Evolutionary conservation across 768 basidiomycete species (phyloP).

Genomic region (Panaeolus papilionaceus): DNA sequence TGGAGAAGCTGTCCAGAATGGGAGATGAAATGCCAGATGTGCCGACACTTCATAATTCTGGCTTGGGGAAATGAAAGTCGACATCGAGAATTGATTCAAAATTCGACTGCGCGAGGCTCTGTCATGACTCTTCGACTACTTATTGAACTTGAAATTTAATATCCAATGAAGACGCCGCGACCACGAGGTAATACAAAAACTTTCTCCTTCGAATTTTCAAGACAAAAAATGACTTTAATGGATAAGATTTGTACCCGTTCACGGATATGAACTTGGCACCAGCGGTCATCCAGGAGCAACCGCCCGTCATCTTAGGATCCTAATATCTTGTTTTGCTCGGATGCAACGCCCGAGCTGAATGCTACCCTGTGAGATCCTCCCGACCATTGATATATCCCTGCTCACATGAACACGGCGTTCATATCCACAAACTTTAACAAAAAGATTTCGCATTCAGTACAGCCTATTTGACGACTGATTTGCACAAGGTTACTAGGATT

Average conservation of each 20-base stretch:
- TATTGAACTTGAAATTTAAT: not conserved
- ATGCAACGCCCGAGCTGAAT: not conserved
- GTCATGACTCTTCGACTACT: too few relatives aligned
- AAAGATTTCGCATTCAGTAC: too few relatives aligned
- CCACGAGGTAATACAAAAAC: not conserved
- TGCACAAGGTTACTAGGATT: too few relatives aligned
- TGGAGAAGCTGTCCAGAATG: not conserved
- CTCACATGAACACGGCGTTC: not conserved
- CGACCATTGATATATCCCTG: too few relatives aligned
- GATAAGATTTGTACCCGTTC: slow-evolving; percentile 1
- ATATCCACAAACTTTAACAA: too few relatives aligned
- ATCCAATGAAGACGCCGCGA: not conserved
- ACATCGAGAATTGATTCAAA: too few relatives aligned
- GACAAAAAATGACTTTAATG: not conserved
- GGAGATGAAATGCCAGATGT: not conserved
- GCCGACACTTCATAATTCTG: not conserved
- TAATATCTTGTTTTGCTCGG: not conserved
- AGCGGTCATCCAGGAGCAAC: not conserved
- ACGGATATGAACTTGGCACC: not conserved
- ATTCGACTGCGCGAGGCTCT: too few relatives aligned
- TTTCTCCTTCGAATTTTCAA: too few relatives aligned
- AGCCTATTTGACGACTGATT: too few relatives aligned
- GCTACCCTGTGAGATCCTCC: not conserved
- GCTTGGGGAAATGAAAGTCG: too few relatives aligned
- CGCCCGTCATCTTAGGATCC: not conserved